Base-by-base conservation (phyloP, 176 grass and related monocot species). In the Phragmites australis region DNA sequence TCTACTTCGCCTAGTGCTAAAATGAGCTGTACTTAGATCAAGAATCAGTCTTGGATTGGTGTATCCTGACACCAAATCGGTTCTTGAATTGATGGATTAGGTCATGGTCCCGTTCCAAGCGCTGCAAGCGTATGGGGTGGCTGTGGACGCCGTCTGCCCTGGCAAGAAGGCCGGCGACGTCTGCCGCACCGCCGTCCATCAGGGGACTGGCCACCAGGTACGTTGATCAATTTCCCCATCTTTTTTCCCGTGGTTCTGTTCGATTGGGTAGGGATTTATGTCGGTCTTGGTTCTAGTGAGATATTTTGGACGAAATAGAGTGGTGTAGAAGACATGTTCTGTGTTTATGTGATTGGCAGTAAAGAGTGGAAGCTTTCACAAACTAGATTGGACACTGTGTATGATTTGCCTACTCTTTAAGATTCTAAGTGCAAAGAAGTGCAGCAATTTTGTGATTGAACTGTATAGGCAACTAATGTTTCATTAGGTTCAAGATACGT, bases 91-190 rank as follows among this genome's bases (percentile, higher is more conserved):
- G n/a, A 58, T 93, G 72, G 79, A 13, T 48, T 51, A 99, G 96
- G 93, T 77, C 52, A 99, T 93, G 96, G 90, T 99, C 26, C 96
- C 96, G 40, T 99, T 95, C 79, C 96, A 95, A 89, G 86, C 90
- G 44, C 85, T 99, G 81, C 96, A 95, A 80, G 96, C 96, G 65
- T 99, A 91, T 42, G 96, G 96, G 60, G 45, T 93, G 23, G 52
- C 74, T 49, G 88, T 99, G 30, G 90, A 95, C n/a, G 92, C 90
- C 21, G 88, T 81, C 84, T 99, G 96, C 78, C 96, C 96, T 9
- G 84, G 96, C 54, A 99, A 95, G 96, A 93, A 89, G 84, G 84
- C 90, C 66, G 90, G 96, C 52, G 79, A 99, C 57, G 32, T 88
- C 48, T 99, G 96, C 85, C 96, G 90, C 51, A 99, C 96, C 25